Base-by-base conservation (phyloP, 2,329 filamentous ascomycete genomes). In the Pseudonectria buxi region DNA sequence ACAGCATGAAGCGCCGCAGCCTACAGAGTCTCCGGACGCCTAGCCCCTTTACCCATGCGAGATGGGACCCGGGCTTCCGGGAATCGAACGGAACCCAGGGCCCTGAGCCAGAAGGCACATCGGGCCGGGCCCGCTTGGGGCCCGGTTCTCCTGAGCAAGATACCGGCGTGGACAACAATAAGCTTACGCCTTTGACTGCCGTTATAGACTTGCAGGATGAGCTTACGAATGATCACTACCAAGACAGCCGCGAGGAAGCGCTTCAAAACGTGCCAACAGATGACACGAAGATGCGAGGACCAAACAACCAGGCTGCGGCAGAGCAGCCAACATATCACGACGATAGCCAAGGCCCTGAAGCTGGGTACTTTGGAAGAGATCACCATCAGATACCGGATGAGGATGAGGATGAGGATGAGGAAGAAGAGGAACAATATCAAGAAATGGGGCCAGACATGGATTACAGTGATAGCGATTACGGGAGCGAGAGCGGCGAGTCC, bases 1-100 rank as follows among this genome's bases (percentile, higher is more conserved):
- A 94, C 49, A 87, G 76, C 48, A 60, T 94, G 50, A 81, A 85
- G 51, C 75, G 88, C 33, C 76, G 81, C 36, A 94, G 86, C 56
- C 59, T 89, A 34, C 81, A 86, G 48, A 88, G 76, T 51, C 61
- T 90, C 40, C 76, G 85, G 26, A 83, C 80, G 2, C 79, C 81
- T 0, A 92, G 83, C 52, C 87, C 86, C 1, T 85, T 94, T 53
- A 89, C 83, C 1, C 77, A 86, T 46, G 76, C 86, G 3, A 67
- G 44, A 40, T 54, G 51, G 57, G 60, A 64, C 16, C 49, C 47
- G 30, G 40, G 43, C 15, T 35, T 48, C 16, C 37, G 43, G 26
- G 57, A 61, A 26, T 39, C 51, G 18, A 40, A 42, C 10, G 39
- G 43, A 24, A 43, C 39, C 4, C 45, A 47, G 18, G 41, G 39